phyloP scores from a whole-genome alignment of 2,329 filamentous ascomycete species.

The Polytolypa hystricis region DNA sequence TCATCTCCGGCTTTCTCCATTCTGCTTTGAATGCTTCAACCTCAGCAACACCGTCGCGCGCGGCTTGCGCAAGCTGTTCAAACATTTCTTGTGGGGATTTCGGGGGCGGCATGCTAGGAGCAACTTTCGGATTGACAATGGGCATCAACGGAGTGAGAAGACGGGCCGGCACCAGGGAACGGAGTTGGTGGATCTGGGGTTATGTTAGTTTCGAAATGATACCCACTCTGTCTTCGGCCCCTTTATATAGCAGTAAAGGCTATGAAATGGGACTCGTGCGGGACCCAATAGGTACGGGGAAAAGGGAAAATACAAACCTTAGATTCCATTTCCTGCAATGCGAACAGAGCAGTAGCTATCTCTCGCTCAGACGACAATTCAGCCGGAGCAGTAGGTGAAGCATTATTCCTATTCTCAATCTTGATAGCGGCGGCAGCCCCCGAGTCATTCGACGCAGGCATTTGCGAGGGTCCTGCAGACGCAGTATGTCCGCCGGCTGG shows the following conservation, averaged over 20 bases:
- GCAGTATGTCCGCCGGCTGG: too few relatives aligned
- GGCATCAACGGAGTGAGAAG: slow-evolving; percentile 29
- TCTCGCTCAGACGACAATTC: slow-evolving; percentile 26
- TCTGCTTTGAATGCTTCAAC: slow-evolving; percentile 28
- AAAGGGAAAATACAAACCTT: slow-evolving; percentile 9
- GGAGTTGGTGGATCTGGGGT: slow-evolving; percentile 32
- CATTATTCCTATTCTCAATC: slow-evolving; percentile 9
- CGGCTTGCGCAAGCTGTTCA: slow-evolving; percentile 24
- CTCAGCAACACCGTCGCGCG: slow-evolving; percentile 25
- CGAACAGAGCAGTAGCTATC: slow-evolving; percentile 29
- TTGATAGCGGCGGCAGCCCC: slow-evolving; percentile 7
- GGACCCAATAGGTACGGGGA: not conserved
- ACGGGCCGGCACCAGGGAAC: slow-evolving; percentile 30
- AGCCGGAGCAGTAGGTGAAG: slow-evolving; percentile 11
- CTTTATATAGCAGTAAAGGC: not conserved
- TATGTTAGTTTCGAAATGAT: too few relatives aligned
- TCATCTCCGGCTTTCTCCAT: slow-evolving; percentile 32
- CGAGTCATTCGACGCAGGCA: too few relatives aligned
- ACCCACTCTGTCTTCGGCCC: not conserved
- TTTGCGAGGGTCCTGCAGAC: too few relatives aligned
- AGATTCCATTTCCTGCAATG: slow-evolving; percentile 29
- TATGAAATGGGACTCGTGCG: too few relatives aligned
- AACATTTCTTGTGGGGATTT: slow-evolving; percentile 27
- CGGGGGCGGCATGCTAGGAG: slow-evolving; percentile 14
- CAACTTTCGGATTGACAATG: slow-evolving; percentile 24